These are phyloP conservation scores for Inonotus obliquus DNA, from an alignment of 1,284 basidiomycete species.

Conservation along the genomic window DNA sequence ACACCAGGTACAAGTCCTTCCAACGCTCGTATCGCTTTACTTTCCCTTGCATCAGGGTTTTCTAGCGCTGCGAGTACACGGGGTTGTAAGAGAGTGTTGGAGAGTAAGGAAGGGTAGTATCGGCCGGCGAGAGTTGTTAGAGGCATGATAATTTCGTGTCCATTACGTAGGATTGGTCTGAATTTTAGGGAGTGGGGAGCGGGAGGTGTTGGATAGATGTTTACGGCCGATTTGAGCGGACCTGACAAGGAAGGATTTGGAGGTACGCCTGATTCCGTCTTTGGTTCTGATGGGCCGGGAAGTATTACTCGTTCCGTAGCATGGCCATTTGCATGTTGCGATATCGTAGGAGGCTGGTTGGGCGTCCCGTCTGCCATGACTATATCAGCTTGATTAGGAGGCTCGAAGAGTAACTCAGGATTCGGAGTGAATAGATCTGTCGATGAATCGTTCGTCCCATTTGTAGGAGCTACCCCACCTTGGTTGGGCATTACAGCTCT, in stretches of 20 bases:
- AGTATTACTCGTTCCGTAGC: neutral
- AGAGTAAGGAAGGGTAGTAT: conserved; percentile 66
- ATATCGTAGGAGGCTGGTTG: neutral
- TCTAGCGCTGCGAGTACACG: conserved; percentile 30
- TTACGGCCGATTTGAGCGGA: conserved; percentile 34
- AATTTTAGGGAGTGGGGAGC: conserved; percentile 63
- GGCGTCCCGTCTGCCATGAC: neutral
- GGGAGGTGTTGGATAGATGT: conserved; percentile 49
- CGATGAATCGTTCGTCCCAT: neutral
- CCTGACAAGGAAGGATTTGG: conserved; percentile 19
- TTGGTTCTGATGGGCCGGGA: neutral
- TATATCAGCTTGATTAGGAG: neutral
- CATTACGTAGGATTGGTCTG: conserved; percentile 59
- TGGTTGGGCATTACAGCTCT: neutral
- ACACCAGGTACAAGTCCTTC: conserved; percentile 62
- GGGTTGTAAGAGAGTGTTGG: conserved; percentile 52
- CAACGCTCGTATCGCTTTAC: conserved; percentile 55
- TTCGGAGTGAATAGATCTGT: conserved; percentile 6
- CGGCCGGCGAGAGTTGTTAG: conserved; percentile 65
- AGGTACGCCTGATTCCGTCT: conserved; percentile 6
- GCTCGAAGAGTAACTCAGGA: neutral
- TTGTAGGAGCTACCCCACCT: neutral
- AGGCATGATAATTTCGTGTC: conserved; percentile 58
- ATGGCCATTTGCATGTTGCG: neutral
- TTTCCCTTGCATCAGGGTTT: conserved; percentile 34